Percentiles rank a stretch among this genome's conserved stretches.
phyloP scores from a whole-genome alignment of 2,329 filamentous ascomycete species.

The Thelonectria rubi region DNA sequence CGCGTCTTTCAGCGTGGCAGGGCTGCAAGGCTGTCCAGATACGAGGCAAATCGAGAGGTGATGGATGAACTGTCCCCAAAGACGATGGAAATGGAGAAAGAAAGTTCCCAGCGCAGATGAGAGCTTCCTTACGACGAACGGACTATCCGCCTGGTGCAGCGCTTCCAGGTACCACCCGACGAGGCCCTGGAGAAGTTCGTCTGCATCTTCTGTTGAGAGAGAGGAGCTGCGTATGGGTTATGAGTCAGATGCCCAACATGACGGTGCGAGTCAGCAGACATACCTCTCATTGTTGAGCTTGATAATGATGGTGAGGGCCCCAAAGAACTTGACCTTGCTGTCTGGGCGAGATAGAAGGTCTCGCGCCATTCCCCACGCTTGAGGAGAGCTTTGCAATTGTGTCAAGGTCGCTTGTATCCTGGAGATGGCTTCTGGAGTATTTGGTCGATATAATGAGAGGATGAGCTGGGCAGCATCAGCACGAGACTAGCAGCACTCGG shows the following conservation, averaged over 20 bases:
- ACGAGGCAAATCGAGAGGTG: conserved; percentile 67
- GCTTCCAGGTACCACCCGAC: conserved; percentile 70
- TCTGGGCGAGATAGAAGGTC: conserved; percentile 74
- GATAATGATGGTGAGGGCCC: conserved; percentile 89
- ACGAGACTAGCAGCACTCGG: not conserved
- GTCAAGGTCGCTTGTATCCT: conserved; percentile 78
- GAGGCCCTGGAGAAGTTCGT: conserved; percentile 67
- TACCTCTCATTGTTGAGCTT: conserved; percentile 94
- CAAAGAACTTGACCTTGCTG: conserved; percentile 87
- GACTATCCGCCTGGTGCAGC: conserved; percentile 59
- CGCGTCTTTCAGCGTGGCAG: conserved; percentile 39
- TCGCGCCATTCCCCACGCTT: conserved; percentile 88
- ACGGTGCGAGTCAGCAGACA: conserved; percentile 31
- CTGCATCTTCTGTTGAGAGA: conserved; percentile 65
- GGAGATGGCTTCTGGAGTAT: conserved; percentile 57
- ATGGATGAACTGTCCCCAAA: conserved; percentile 72
- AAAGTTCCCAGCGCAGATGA: conserved; percentile 81
- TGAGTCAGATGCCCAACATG: not conserved
- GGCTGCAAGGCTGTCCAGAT: conserved; percentile 37
- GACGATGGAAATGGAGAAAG: conserved; percentile 74
- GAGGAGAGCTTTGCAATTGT: conserved; percentile 77
- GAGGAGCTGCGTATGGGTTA: conserved; percentile 48
- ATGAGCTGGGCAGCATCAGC: conserved; percentile 53
- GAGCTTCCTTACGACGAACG: conserved; percentile 76
- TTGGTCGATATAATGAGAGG: conserved; percentile 62